A percentile compares a stretch with the other conserved stretches of the same genome.
These are phyloP conservation scores for Acorus gramineus DNA, from an alignment of 106 monocot genomes.

Conservation along the genomic window DNA sequence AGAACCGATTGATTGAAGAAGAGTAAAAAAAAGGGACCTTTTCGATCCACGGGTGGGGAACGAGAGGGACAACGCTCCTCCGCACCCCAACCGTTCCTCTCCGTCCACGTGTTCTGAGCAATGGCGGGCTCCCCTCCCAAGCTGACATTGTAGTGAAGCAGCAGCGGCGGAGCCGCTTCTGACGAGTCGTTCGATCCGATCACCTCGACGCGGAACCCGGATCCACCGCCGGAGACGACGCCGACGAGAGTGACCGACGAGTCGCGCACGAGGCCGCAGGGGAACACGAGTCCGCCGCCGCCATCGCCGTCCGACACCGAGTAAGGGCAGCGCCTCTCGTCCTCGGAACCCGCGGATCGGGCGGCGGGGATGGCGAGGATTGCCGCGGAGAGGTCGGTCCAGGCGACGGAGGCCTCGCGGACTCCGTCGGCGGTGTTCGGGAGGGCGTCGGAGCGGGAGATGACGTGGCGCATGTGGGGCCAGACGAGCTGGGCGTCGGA, in stretches of 20 bases:
- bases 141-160: conserved; percentile 49
- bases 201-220: conserved; percentile 49
- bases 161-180: conserved; percentile 11
- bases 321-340: conserved; percentile 25
- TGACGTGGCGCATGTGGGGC: background rate
- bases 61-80: conserved; percentile 58
- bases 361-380: conserved; percentile 3
- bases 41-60: background rate
- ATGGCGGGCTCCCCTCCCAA: conserved; percentile 25
- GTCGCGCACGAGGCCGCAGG: conserved; percentile 60
- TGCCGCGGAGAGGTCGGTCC: conserved; percentile 19
- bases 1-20: background rate
- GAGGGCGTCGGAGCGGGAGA: conserved; percentile 43
- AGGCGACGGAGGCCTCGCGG: conserved; percentile 46
- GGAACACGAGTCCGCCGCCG: conserved; percentile 22
- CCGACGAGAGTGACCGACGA: conserved; percentile 74
- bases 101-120: conserved; percentile 41
- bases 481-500: conserved; percentile 5
- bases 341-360: background rate
- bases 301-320: conserved; percentile 16
- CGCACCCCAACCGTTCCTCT: conserved; percentile 41
- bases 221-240: conserved; percentile 15
- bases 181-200: conserved; percentile 15
- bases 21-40: background rate
- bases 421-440: conserved; percentile 42